These are phyloP conservation scores for Colletotrichum sp. DNA, from an alignment of 2,329 filamentous ascomycete species.

Conservation along the genomic window DNA sequence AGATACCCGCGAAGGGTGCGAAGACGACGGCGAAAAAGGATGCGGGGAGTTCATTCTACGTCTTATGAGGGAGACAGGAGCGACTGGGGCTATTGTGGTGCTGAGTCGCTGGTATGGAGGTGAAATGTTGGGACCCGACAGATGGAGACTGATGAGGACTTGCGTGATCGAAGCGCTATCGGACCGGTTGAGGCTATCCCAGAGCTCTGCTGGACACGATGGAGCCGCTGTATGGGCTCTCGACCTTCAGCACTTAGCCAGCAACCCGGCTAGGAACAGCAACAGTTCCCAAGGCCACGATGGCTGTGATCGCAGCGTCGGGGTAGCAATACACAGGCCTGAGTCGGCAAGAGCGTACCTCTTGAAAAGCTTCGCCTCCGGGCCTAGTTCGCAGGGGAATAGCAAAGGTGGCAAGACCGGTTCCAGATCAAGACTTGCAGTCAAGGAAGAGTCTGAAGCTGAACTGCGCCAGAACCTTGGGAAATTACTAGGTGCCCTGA, in stretches of 20 bases:
- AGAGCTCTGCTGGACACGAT: background rate
- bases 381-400: slow-evolving; percentile 1
- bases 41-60: slow-evolving; percentile 62
- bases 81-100: slow-evolving; percentile 60
- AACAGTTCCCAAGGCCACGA: slow-evolving; percentile 10
- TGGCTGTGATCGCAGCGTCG: slow-evolving; percentile 38
- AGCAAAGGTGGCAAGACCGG: background rate
- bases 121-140: slow-evolving; percentile 64
- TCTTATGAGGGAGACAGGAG: slow-evolving; percentile 55
- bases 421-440: background rate
- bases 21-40: slow-evolving; percentile 67
- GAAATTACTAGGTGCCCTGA: slow-evolving; percentile 71
- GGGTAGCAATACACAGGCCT: slow-evolving; percentile 77
- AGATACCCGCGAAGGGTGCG: slow-evolving; percentile 52
- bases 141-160: slow-evolving; percentile 67
- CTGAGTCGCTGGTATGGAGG: slow-evolving; percentile 69
- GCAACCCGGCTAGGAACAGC: slow-evolving; percentile 36
- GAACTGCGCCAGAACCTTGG: slow-evolving; percentile 75
- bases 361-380: slow-evolving; percentile 57
- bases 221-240: slow-evolving; percentile 67
- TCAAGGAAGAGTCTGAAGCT: slow-evolving; percentile 41
- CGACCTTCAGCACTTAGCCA: slow-evolving; percentile 57
- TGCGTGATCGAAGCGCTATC: slow-evolving; percentile 61
- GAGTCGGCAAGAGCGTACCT: slow-evolving; percentile 69
- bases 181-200: slow-evolving; percentile 47